Base-by-base conservation (phyloP, 179 eudicot genomes). In the Beta lomatogona region DNA sequence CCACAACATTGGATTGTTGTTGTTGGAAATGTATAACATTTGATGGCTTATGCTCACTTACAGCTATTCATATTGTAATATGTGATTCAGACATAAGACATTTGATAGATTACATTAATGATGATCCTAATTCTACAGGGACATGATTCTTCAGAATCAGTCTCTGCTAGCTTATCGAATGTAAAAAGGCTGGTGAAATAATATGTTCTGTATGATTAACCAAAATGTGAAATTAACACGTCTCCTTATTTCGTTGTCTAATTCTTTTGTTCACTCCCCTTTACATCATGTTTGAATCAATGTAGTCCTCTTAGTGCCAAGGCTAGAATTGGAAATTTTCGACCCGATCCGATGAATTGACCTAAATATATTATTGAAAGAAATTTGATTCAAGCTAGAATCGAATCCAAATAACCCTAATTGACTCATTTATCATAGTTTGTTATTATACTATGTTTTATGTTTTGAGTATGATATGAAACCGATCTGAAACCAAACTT, bases 41-140 rank as follows among this genome's bases (percentile, higher is more conserved):
- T 68, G 77, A 69, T 68, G 44, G 41, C 73, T 71, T 6, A 50
- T 73, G 54, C 13, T 82, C 61, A 69, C 74, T 69, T 45, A 75
- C 65, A 36, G 69, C 54, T 70, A 60, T 75, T 55, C n/a, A 59
- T 75, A 19, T 61, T 53, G 69, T 69, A 9, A 55, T 65, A 3
- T 75, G 57, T 21, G 28, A 36, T 71, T 69, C 59, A 53, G 66
- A 76, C 58, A 54, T 69, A 52, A 53, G 66, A 76, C 58, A 54
- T 41, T 64, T 46, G 18, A 28, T 67, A 67, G 31, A 22, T 61
- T 36, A 73, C 57, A 54, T 5, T 31, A 6, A 28, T 53, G 83
- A 80, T 41, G 70, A 52, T 25, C 25, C 44, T 21, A 11, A 36
- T 36, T 80, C 18, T 21, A 55, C 44, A 25, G 21, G 53, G 7